Conservation (phyloP, 768 basidiomycete genomes). For the Auriscalpium vulgare region DNA sequence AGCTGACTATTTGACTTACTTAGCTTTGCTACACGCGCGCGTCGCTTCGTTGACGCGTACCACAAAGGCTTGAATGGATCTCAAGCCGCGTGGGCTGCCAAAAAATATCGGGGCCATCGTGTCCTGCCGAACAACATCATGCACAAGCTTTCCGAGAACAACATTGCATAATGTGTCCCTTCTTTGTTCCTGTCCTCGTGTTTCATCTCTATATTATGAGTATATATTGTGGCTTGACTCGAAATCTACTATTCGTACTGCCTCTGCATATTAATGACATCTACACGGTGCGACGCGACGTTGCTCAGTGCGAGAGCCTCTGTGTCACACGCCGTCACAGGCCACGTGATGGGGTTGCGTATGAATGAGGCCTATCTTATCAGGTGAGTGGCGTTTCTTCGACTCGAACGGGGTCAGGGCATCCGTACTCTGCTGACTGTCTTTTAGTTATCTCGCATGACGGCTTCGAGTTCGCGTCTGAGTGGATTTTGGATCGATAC, state of each 20-base stretch:
- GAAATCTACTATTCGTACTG: background rate
- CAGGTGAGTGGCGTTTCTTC: background rate
- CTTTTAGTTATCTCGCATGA: background rate
- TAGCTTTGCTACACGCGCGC: too few species aligned
- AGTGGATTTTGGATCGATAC: background rate
- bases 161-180: background rate
- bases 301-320: too few species aligned
- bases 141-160: background rate
- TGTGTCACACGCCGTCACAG: background rate
- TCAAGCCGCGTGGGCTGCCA: constrained; percentile 32
- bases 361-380: background rate
- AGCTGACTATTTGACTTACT: too few species aligned
- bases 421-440: background rate
- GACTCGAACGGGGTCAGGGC: background rate
- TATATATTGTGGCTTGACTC: background rate
- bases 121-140: background rate
- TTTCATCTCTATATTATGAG: background rate
- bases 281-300: too few species aligned
- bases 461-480: background rate
- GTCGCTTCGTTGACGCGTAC: constrained; percentile 31
- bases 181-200: background rate
- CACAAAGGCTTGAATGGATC: constrained; percentile 26
- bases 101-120: constrained; percentile 28
- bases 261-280: background rate
- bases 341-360: background rate